A percentile compares a stretch with the other conserved stretches of the same genome.
Evolutionary conservation across 139 green algal genomes (phyloP).

Genomic region (Chlorella sp.): DNA sequence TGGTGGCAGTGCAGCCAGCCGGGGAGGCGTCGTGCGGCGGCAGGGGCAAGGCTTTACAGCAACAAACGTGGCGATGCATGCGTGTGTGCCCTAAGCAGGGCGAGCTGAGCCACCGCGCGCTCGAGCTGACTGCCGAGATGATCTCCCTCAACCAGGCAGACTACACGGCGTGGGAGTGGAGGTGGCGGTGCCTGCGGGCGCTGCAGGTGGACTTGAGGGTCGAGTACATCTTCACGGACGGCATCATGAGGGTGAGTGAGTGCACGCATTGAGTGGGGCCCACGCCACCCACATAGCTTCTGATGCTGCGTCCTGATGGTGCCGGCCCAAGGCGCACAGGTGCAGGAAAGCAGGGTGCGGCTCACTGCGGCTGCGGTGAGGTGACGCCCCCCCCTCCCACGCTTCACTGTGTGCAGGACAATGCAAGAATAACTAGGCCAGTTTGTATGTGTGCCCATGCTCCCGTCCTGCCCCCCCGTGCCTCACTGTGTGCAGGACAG

Average conservation of each 20-base stretch:
- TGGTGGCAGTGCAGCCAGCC: neutral
- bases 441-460: neutral
- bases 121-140: slow-evolving; percentile 60
- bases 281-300: neutral
- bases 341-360: neutral
- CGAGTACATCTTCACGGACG: slow-evolving; percentile 26
- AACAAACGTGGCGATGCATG: neutral
- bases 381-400: neutral
- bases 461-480: neutral
- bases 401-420: neutral
- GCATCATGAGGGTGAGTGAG: slow-evolving; percentile 20
- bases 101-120: slow-evolving; percentile 50
- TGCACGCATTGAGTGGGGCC: neutral
- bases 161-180: slow-evolving; percentile 74
- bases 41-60: neutral
- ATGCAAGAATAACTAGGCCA: neutral
- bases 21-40: neutral
- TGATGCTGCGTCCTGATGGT: neutral
- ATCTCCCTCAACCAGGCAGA: slow-evolving; percentile 60
- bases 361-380: neutral
- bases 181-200: slow-evolving; percentile 41
- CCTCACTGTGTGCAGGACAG: neutral
- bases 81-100: slow-evolving; percentile 11
- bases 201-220: slow-evolving; percentile 6
- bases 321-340: neutral